Evolutionary conservation across 176 grass and related monocot genomes (phyloP).

Genomic region (Rhynchospora tenuis): DNA sequence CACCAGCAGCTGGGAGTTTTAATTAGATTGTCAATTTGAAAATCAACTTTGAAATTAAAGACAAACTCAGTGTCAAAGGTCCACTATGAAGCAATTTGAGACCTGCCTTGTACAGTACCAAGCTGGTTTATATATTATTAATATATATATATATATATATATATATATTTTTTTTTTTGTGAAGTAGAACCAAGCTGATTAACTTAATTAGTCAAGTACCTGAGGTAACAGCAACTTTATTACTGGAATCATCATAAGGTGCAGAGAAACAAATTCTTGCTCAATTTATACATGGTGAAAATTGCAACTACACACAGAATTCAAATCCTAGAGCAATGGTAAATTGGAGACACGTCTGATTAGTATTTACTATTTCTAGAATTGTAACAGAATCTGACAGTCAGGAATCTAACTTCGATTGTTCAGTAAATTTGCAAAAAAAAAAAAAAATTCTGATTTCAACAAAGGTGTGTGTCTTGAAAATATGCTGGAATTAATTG

Average conservation of each 20-base stretch:
- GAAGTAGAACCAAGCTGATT: background rate
- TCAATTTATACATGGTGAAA: background rate
- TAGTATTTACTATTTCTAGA: background rate
- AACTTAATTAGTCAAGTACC: background rate
- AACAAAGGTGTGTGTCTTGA: background rate
- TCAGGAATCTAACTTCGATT: background rate
- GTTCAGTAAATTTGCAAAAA: background rate
- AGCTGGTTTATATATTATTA: too few relatives aligned
- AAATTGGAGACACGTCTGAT: background rate
- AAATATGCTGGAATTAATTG: background rate
- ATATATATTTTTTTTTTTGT: too few relatives aligned
- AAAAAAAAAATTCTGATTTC: background rate
- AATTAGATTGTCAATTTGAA: background rate
- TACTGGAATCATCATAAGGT: background rate
- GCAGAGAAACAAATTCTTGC: background rate
- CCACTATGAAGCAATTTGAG: background rate
- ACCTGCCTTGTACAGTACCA: background rate
- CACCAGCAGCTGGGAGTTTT: slow-evolving; percentile 33
- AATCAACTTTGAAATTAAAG: background rate
- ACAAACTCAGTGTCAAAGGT: background rate
- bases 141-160: too few relatives aligned
- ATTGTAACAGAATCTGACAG: background rate
- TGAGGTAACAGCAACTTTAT: background rate
- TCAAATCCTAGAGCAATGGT: background rate
- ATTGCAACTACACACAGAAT: background rate